phyloP scores from a whole-genome alignment of 2,329 filamentous ascomycete species.

The Fusarium sp. region DNA sequence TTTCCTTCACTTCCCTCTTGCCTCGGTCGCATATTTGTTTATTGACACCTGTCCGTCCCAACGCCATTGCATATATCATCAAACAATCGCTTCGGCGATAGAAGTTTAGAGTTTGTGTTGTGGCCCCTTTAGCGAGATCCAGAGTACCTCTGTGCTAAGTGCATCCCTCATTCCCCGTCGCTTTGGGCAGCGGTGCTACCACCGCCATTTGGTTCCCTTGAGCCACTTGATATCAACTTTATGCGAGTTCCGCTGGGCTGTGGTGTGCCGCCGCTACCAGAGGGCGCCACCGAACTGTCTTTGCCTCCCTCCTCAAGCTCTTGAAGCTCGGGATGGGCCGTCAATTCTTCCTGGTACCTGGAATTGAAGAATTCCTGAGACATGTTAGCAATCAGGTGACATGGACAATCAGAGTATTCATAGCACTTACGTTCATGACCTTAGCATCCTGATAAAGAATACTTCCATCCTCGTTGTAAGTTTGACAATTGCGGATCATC shows the following conservation, averaged over 20 bases:
- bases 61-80: constrained; percentile 54
- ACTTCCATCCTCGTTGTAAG: constrained; percentile 97
- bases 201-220: constrained; percentile 58
- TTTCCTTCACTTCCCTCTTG: constrained; percentile 44
- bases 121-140: constrained; percentile 16
- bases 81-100: constrained; percentile 46
- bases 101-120: constrained; percentile 31
- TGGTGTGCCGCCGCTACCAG: constrained; percentile 75
- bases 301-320: constrained; percentile 67
- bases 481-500: constrained; percentile 91
- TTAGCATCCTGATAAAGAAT: constrained; percentile 93
- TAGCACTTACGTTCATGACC: constrained; percentile 81
- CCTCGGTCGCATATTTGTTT: constrained; percentile 47
- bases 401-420: neutral
- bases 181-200: constrained; percentile 62
- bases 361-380: constrained; percentile 70
- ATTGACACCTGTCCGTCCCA: constrained; percentile 49
- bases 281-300: constrained; percentile 62
- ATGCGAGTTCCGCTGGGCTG: constrained; percentile 76
- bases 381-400: constrained; percentile 53
- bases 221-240: constrained; percentile 72
- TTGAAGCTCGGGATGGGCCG: constrained; percentile 68
- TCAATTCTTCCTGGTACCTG: constrained; percentile 68
- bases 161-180: constrained; percentile 64
- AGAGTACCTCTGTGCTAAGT: constrained; percentile 9